Evolutionary conservation across 345 rosid genomes (phyloP).

Genomic region (Trapa bicornis): DNA sequence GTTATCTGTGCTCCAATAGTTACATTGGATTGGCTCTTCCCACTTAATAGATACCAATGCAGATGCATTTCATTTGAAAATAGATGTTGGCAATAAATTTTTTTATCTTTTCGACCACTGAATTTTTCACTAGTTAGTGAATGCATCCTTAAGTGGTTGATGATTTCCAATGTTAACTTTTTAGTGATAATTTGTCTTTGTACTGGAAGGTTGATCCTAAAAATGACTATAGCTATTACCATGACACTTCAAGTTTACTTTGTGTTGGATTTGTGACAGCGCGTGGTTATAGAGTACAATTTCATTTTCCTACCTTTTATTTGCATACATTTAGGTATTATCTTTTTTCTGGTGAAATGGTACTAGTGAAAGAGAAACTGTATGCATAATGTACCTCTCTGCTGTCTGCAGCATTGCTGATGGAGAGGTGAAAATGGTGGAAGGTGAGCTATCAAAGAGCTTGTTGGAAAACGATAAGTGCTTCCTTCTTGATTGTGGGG

Average conservation of each 20-base stretch:
- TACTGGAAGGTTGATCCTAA: not conserved
- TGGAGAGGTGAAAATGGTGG: slow-evolving; percentile 47
- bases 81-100: not conserved
- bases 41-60: not conserved
- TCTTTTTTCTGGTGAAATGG: not conserved
- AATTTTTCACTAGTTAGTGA: not conserved
- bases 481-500: slow-evolving; percentile 72
- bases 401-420: slow-evolving; percentile 44
- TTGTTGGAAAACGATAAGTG: slow-evolving; percentile 76
- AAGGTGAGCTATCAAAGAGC: slow-evolving; percentile 66
- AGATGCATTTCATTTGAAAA: not conserved
- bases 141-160: not conserved
- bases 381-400: not conserved
- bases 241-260: not conserved
- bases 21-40: not conserved
- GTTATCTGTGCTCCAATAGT: not conserved
- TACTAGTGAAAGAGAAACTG: not conserved
- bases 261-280: not conserved
- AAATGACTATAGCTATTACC: not conserved
- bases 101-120: not conserved
- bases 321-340: not conserved
- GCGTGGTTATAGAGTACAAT: not conserved
- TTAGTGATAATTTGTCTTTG: not conserved
- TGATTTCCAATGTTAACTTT: not conserved
- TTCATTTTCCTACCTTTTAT: not conserved